Conservation (phyloP, 176 grass and related monocot species). For the Echinochloa phyllopogon region DNA sequence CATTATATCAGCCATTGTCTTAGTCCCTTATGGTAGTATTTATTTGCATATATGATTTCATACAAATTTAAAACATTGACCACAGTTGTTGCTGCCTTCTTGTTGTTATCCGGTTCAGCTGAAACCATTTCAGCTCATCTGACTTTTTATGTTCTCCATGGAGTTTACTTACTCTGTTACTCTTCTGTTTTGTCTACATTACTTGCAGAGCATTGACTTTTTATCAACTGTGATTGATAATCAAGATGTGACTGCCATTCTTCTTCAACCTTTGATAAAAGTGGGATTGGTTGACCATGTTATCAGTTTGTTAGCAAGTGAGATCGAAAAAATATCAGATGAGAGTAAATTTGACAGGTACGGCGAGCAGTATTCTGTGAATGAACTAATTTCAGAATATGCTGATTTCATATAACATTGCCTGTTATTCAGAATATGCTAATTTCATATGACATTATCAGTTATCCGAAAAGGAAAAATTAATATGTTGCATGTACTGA, state of each 20-base stretch:
- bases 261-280: constrained; percentile 89
- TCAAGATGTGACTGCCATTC: constrained; percentile 56
- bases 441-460: constrained; percentile 5
- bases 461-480: neutral
- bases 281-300: constrained; percentile 56
- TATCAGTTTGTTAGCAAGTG: constrained; percentile 73
- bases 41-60: constrained; percentile 27
- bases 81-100: constrained; percentile 1
- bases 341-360: constrained; percentile 77
- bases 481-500: constrained; percentile 21
- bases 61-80: neutral
- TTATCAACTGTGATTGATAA: constrained; percentile 73
- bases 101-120: constrained; percentile 5
- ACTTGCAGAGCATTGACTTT: constrained; percentile 75
- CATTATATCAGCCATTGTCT: too few species aligned
- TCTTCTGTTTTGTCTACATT: constrained; percentile 24
- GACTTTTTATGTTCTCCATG: neutral
- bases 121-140: constrained; percentile 31
- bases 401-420: constrained; percentile 18
- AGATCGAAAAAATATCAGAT: constrained; percentile 68
- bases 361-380: constrained; percentile 21
- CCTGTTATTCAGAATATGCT: constrained; percentile 18
- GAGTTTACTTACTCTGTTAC: constrained; percentile 16
- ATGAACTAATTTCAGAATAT: constrained; percentile 25
- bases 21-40: neutral